phyloP scores from a whole-genome alignment of 306 rosid species.

The Vachellia collinsii region DNA sequence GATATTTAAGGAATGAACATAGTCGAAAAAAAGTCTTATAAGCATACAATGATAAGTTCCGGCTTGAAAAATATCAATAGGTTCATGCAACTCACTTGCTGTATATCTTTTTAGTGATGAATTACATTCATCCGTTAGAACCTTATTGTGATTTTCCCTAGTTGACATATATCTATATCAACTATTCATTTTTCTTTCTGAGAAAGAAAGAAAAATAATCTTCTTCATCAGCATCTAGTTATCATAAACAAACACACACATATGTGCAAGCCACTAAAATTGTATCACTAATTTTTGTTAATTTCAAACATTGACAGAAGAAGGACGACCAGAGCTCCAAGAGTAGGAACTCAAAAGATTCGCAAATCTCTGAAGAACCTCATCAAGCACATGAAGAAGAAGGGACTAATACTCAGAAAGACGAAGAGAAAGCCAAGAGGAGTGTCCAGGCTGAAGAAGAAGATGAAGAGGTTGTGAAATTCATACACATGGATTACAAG shows the following conservation, averaged over 20 bases:
- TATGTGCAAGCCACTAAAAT: background rate
- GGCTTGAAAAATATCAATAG: no score
- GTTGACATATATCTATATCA: background rate
- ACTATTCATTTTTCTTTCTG: background rate
- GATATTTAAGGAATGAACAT: no score
- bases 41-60: no score
- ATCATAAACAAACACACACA: background rate
- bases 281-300: background rate
- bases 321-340: conserved; percentile 23
- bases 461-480: conserved; percentile 53
- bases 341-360: background rate
- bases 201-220: background rate
- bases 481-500: conserved; percentile 62
- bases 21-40: no score
- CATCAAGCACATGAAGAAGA: background rate
- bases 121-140: no score
- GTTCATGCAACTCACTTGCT: no score
- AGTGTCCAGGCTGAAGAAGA: conserved; percentile 44
- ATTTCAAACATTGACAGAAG: conserved; percentile 25
- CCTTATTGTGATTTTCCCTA: no score
- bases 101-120: no score
- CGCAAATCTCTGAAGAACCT: conserved; percentile 22
- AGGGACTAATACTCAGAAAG: conserved; percentile 22
- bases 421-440: conserved; percentile 40
- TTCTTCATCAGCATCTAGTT: background rate